phyloP scores from a whole-genome alignment of 2,329 filamentous ascomycete species.

The Endothia cerciana region DNA sequence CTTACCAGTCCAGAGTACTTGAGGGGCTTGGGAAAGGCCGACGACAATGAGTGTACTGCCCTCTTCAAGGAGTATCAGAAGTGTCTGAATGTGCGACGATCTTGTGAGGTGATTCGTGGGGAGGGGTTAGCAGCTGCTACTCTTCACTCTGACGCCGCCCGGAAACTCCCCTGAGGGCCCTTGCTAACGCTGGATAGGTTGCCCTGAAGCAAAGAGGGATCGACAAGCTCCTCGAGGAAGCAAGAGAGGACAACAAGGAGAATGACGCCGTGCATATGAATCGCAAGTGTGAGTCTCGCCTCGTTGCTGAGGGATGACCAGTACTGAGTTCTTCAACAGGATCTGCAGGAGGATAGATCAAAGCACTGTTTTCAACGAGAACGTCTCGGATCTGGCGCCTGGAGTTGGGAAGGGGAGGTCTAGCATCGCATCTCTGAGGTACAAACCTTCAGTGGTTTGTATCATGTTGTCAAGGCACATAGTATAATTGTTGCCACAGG shows the following conservation, averaged over 20 bases:
- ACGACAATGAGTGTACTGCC: slow-evolving; percentile 76
- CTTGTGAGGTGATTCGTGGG: neutral
- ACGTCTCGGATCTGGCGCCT: neutral
- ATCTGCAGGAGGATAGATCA: neutral
- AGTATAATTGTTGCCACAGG: slow-evolving; percentile 14
- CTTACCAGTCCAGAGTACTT: slow-evolving; percentile 73
- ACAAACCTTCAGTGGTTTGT: too few species aligned
- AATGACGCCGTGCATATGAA: slow-evolving; percentile 75
- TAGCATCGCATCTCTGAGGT: neutral
- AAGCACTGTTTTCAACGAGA: neutral
- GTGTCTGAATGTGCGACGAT: slow-evolving; percentile 73
- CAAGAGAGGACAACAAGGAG: slow-evolving; percentile 85
- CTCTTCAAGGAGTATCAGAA: slow-evolving; percentile 88
- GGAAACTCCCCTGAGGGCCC: neutral
- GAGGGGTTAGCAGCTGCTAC: neutral
- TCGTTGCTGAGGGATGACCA: neutral
- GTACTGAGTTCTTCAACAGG: neutral
- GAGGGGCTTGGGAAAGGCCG: slow-evolving; percentile 77
- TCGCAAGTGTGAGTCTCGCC: slow-evolving; percentile 39
- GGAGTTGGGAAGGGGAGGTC: neutral
- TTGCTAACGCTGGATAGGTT: slow-evolving; percentile 58
- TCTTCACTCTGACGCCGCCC: neutral
- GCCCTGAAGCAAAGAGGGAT: slow-evolving; percentile 88
- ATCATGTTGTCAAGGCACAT: neutral
- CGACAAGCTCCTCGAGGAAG: slow-evolving; percentile 89